Evolutionary conservation across 2,329 filamentous ascomycete genomes (phyloP).

Genomic region (Pseudocercospora fuligena): DNA sequence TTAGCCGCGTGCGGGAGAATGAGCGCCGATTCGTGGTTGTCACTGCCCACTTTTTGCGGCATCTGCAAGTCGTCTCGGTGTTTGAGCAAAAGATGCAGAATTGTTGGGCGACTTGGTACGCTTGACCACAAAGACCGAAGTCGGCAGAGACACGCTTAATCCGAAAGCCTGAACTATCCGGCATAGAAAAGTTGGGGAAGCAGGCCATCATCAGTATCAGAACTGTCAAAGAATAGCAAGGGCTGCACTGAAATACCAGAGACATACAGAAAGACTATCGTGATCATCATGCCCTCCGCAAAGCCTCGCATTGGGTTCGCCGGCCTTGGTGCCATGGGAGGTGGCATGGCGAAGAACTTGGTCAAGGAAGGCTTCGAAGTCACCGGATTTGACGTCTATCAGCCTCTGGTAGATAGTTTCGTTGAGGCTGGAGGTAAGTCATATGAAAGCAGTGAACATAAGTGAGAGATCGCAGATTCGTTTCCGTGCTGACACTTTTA

Average conservation of each 20-base stretch:
- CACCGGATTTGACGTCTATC: constrained; percentile 73
- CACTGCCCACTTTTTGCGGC: constrained; percentile 1
- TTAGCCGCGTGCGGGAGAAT: constrained; percentile 3
- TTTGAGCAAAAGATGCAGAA: background rate
- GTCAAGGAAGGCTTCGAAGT: constrained; percentile 69
- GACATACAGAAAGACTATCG: background rate
- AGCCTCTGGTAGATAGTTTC: constrained; percentile 69
- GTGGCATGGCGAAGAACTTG: constrained; percentile 78
- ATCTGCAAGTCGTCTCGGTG: background rate
- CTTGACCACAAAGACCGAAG: background rate
- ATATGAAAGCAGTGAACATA: background rate
- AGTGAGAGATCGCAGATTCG: no score
- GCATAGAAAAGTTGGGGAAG: no score
- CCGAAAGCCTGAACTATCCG: no score
- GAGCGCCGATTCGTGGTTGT: background rate
- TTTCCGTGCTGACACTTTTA: background rate
- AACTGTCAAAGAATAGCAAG: background rate
- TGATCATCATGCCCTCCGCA: constrained; percentile 24
- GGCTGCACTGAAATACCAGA: background rate
- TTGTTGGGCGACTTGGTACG: background rate
- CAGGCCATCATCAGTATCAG: background rate
- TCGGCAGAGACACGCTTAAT: background rate
- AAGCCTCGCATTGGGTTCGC: constrained; percentile 58
- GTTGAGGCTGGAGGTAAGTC: constrained; percentile 61
- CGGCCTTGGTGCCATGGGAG: constrained; percentile 80